Base-by-base conservation (phyloP, 768 basidiomycete genomes). In the Agrocybe pediades region DNA sequence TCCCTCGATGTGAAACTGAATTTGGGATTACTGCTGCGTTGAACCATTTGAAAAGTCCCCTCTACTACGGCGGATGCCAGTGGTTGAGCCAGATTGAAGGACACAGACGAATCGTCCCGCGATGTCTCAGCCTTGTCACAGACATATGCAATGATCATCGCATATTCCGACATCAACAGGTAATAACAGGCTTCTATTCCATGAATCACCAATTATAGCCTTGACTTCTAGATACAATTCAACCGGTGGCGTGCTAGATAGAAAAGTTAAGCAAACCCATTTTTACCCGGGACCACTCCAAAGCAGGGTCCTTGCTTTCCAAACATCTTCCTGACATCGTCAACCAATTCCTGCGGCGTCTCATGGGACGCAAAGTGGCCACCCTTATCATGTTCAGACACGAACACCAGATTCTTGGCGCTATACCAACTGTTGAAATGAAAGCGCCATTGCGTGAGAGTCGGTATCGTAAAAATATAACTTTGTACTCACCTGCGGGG, bases 361-460 rank as follows among this genome's bases (percentile, higher is more conserved):
- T 55, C 48, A 17, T 55, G 46, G 6, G 54, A 48, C 2, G 54
- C 48, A 13, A 55, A 51, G 29, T 55, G 46, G n/a, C 46, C 46
- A 15, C 46, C 29, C 9, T 16, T 20, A 9, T 65, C 65, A 43
- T 80, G 79, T 6, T 70, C 62, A 0, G 67, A 57, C 47, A 71
- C 68, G 33, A 73, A 76, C 19, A 77, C 73, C 9, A 74, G 56
- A 6, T 68, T 71, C 19, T 54, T 42, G 2, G 25, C 49, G 21
- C 21, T 45, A 20, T 53, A 46, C 65, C 65, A 66, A 21, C 67
- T 67, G 11, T 11, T 36, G 11, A 5, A 13, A n/a, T 6, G 33
- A 3, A 19, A 33, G 15, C 17, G 43, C 36, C 13, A 15, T 13
- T n/a, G 7, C 9, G 6, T 11, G 7, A 36, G 33, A 4, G 3